Conservation (phyloP, 306 rosid species). For the Ziziphus jujuba region DNA sequence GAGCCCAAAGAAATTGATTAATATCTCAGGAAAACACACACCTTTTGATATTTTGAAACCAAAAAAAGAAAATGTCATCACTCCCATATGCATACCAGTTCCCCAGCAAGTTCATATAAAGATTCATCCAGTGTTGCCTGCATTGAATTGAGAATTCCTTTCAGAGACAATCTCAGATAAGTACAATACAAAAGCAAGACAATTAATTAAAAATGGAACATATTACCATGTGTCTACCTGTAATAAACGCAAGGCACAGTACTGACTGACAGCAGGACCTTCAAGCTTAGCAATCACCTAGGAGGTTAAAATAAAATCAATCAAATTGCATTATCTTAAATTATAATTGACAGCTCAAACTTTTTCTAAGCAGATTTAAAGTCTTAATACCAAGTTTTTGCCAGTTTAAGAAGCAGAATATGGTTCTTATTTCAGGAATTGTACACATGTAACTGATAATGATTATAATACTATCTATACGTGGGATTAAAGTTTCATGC, state of each 20-base stretch:
- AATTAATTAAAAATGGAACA: conserved; percentile 5
- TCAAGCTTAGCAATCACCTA: conserved; percentile 99
- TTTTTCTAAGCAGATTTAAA: not conserved
- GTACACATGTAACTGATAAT: no score
- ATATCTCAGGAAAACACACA: conserved; percentile 24
- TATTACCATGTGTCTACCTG: conserved; percentile 48
- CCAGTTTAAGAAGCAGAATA: not conserved
- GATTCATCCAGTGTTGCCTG: conserved; percentile 98
- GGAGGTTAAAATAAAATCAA: conserved; percentile 27
- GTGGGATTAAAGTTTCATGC: no score
- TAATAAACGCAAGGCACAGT: conserved; percentile 83
- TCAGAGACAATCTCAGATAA: conserved; percentile 21
- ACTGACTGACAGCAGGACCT: conserved; percentile 97
- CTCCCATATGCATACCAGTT: conserved; percentile 60
- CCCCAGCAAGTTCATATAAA: conserved; percentile 97
- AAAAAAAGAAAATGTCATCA: conserved; percentile 7
- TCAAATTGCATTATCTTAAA: not conserved
- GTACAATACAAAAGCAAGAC: conserved; percentile 2
- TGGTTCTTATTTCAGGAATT: not conserved
- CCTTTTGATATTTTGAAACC: conserved; percentile 5
- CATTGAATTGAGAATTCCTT: conserved; percentile 29
- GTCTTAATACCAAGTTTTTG: not conserved
- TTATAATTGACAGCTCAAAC: not conserved
- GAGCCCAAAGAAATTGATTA: conserved; percentile 28
- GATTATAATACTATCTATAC: no score